Base-by-base conservation (phyloP, 2,329 filamentous ascomycete genomes). In the Fonsecaea pugnacius region DNA sequence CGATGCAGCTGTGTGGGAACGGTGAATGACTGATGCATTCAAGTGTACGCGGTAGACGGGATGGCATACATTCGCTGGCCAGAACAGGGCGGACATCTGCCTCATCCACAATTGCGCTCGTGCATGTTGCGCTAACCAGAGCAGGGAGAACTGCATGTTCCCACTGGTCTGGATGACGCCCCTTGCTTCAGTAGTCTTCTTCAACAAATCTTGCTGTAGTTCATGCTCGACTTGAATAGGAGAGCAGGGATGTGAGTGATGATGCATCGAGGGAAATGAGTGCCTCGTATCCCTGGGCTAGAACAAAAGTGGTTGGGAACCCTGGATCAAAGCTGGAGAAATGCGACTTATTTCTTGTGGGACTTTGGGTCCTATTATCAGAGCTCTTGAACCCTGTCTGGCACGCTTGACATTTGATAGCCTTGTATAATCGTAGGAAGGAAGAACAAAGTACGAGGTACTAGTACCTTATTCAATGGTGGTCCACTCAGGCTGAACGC, bases 121-220 rank as follows among this genome's bases (percentile, higher is more conserved):
- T 64, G 65, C 65, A 67, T 61, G 48, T 14, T 30, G 43, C 57
- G 57, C 57, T 59, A 59, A 48, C 21, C 27, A 38, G 33, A 32
- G 40, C 36, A 58, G 57, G 38, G 38, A 56, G 9, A 50, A n/a
- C 52, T 43, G n/a, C 56, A 46, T 52, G 27, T 50, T 48, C 53
- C 55, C 27, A 56, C 50, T 52, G 32, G 24, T 52, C 40, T 51
- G 32, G 56, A 52, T 21, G 50, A 57, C 51, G 52, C 62, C 51
- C 40, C 7, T 58, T 60, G 40, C 18, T 14, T 30, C 18, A 32
- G 55, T 30, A 43, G 43, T 38, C 51, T 40, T 21, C 24, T 43
- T 63, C 62, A 57, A 51, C 40, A 50, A 43, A 50, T 51, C 18
- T 43, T 55, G 30, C 50, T 62, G 60, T 53, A 65, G 58, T 18